A percentile compares a stretch with the other conserved stretches of the same genome.
Conservation (phyloP, 768 basidiomycete genomes). For the Multifurca ochricompacta region DNA sequence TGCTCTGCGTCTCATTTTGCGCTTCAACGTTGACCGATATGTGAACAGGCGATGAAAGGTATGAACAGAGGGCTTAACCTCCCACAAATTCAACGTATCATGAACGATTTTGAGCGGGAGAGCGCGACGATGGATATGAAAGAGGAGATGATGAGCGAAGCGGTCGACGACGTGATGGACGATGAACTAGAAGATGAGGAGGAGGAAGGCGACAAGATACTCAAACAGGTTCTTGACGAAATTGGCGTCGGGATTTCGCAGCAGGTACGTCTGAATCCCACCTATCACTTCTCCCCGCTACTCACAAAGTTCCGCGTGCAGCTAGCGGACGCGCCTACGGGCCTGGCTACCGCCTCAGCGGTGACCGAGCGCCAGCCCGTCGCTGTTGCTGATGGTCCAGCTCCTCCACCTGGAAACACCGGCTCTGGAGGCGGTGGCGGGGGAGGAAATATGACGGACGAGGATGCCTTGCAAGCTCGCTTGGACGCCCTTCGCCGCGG, state of each 20-base stretch:
- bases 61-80: slow-evolving; percentile 97
- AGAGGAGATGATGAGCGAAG: slow-evolving; percentile 99
- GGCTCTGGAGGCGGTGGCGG: slow-evolving; percentile 34
- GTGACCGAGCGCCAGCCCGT: slow-evolving; percentile 70
- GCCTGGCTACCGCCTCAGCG: slow-evolving; percentile 53
- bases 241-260: slow-evolving; percentile 91
- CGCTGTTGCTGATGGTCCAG: slow-evolving; percentile 67
- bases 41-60: slow-evolving; percentile 82
- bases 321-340: slow-evolving; percentile 80
- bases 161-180: slow-evolving; percentile 96
- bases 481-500: slow-evolving; percentile 81
- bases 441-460: slow-evolving; percentile 50
- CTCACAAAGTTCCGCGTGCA: slow-evolving; percentile 27
- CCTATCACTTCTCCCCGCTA: background rate
- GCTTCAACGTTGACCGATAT: background rate
- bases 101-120: slow-evolving; percentile 98
- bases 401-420: slow-evolving; percentile 31
- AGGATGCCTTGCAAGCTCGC: slow-evolving; percentile 90
- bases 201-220: slow-evolving; percentile 89
- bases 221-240: slow-evolving; percentile 94
- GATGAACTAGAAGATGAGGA: slow-evolving; percentile 91
- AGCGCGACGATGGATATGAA: slow-evolving; percentile 99
- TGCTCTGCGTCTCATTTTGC: background rate
- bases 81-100: slow-evolving; percentile 89
- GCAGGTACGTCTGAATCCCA: slow-evolving; percentile 42